Evolutionary conservation across 176 grass and related monocot species (phyloP).

Genomic region (Lolium perenne): DNA sequence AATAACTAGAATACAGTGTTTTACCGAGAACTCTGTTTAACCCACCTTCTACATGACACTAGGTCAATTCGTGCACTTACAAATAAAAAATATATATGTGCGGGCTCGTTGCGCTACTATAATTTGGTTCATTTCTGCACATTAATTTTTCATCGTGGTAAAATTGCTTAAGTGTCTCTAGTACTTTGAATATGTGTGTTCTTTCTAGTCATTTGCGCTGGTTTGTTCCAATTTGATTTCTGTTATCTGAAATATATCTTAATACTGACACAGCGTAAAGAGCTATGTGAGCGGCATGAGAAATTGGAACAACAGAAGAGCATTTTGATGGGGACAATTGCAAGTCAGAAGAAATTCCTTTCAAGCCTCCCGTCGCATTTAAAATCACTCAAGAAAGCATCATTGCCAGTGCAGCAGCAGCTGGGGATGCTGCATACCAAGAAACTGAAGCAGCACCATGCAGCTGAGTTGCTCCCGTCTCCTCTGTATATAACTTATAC

Average conservation of each 20-base stretch:
- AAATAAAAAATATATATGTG: background rate
- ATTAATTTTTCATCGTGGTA: slow-evolving; percentile 1
- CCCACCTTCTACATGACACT: background rate
- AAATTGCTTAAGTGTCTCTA: background rate
- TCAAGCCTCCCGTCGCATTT: slow-evolving; percentile 91
- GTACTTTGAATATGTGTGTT: background rate
- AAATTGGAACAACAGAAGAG: slow-evolving; percentile 74
- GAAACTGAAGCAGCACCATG: slow-evolving; percentile 88
- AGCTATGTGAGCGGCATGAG: slow-evolving; percentile 84
- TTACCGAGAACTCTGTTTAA: background rate
- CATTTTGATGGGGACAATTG: slow-evolving; percentile 69
- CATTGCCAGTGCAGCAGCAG: slow-evolving; percentile 94
- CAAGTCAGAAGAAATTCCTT: slow-evolving; percentile 88
- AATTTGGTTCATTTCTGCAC: background rate
- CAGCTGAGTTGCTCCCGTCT: slow-evolving; percentile 82
- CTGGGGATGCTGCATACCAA: slow-evolving; percentile 90
- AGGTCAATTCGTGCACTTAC: background rate
- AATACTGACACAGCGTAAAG: slow-evolving; percentile 72
- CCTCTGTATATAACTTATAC: slow-evolving; percentile 89
- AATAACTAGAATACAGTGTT: background rate
- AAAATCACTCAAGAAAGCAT: slow-evolving; percentile 99
- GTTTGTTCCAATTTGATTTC: slow-evolving; percentile 34
- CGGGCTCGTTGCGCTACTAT: background rate
- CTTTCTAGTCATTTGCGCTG: slow-evolving; percentile 6
- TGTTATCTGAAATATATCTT: slow-evolving; percentile 39